These are phyloP conservation scores for Pestalotiopsis sp. DNA, from an alignment of 2,329 filamentous ascomycete genomes.

Conservation along the genomic window DNA sequence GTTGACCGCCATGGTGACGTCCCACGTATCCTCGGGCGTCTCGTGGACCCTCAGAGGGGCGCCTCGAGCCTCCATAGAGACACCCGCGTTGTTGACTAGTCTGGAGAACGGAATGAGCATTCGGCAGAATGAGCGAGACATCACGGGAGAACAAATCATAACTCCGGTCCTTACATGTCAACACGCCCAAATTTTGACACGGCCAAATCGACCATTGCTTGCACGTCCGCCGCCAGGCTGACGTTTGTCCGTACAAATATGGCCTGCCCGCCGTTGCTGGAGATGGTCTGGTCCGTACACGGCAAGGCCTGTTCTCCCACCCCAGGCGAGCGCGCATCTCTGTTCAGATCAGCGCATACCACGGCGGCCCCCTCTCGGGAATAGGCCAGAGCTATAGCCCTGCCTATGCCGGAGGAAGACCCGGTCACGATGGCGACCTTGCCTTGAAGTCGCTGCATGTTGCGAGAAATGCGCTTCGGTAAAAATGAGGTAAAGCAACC, in stretches of 20 bases:
- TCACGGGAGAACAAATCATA: not conserved
- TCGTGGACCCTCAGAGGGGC: not conserved
- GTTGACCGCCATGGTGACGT: slow-evolving; percentile 39
- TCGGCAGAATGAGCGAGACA: not conserved
- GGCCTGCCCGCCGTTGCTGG: not conserved
- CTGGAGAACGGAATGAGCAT: slow-evolving; percentile 26
- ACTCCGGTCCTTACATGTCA: not conserved
- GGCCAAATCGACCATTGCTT: not conserved
- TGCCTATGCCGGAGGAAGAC: slow-evolving; percentile 46
- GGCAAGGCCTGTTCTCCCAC: not conserved
- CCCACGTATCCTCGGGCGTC: not conserved
- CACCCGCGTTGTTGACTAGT: slow-evolving; percentile 53
- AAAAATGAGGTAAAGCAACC: too few relatives aligned
- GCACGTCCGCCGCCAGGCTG: not conserved
- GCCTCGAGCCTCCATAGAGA: slow-evolving; percentile 34
- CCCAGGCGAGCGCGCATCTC: slow-evolving; percentile 22
- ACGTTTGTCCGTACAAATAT: not conserved
- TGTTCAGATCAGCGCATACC: slow-evolving; percentile 43
- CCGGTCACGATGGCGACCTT: slow-evolving; percentile 47
- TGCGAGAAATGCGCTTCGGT: not conserved
- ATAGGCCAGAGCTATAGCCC: slow-evolving; percentile 46
- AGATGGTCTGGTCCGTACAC: not conserved
- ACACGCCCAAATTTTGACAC: not conserved
- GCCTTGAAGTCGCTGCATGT: slow-evolving; percentile 26
- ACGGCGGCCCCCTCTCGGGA: slow-evolving; percentile 42